Base-by-base conservation (phyloP, 1,284 basidiomycete genomes). In the Erythrobasidium hasegawianum region DNA sequence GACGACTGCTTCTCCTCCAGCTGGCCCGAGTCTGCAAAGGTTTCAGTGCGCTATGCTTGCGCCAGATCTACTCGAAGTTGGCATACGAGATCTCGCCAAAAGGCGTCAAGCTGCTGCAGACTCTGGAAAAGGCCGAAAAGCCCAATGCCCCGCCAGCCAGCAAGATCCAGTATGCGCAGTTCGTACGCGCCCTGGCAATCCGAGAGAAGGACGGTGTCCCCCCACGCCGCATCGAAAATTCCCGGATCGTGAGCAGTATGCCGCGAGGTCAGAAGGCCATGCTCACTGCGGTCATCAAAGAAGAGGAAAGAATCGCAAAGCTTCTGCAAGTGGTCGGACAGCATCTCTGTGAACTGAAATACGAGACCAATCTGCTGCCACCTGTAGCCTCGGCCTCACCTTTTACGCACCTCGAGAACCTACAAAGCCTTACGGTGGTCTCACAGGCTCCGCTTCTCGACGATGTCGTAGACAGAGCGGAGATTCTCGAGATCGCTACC, bases 41-140 rank as follows among this genome's bases (percentile, higher is more conserved):
- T 7, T 53, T 65, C 27, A 50, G 56, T 47, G 22, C 33, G 45
- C 29, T 65, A 14, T 57, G 55, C 27, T 26, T 65, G 27, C 41
- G 49, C 27, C 56, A 57, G 56, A 57, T 65, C 0, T 65, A 65
- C 56, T n/a, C 24, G 22, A 65, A 65, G 47, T 47, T 65, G 10
- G 62, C 62, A 5, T 65, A 65, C 26, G 62, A 65, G 62, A 65
- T 65, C 10, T 65, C 62, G 3, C 29, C 45, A n/a, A n/a, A n/a
- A n/a, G n/a, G n/a, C n/a, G n/a, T n/a, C n/a, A n/a, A n/a, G n/a
- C n/a, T n/a, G n/a, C n/a, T n/a, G n/a, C n/a, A n/a, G n/a, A n/a
- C n/a, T n/a, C n/a, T n/a, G n/a, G n/a, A n/a, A n/a, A n/a, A n/a
- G n/a, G n/a, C n/a, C n/a, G 29, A 57, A 53, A 40, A 55, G 62